Evolutionary conservation across 345 rosid species (phyloP), one percentile per base, ranked within the genome.

Genomic region (Citrus australasica): DNA sequence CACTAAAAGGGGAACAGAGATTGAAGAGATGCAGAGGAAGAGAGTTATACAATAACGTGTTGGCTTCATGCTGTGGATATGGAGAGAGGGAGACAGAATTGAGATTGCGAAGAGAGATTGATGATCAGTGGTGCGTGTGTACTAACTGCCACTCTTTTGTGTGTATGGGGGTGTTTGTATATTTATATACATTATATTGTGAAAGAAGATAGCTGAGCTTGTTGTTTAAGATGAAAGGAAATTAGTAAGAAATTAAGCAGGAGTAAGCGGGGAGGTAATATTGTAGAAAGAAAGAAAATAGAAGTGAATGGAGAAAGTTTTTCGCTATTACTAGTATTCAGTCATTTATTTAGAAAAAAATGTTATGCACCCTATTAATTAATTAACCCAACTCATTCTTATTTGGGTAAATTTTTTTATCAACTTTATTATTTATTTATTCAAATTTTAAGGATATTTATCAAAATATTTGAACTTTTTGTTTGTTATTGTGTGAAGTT

Each of bases 1-100:
- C 83, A 80, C 85, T 11, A 74, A 19, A 24, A 71, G 77, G 69
- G 88, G 87, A 59, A 88, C 77, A 55, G 74, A 14, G 48, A 78
- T 48, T 55, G 79, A 28, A 75, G 71, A 27, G 73, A 81, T 32
- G 74, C 78, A 59, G 80, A 51, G 62, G 30, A 79, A 65, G 40
- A 78, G 60, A 78, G 67, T 4, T 0, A 32, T 19, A 25, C 13
- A 55, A 74, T 78, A 61, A 40, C 22, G 79, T 25, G 73, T 78
- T 61, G 66, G 74, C 74, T 79, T 77, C 89, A 85, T 85, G 37
- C 35, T 65, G 58, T 77, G 76, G 76, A 16, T 58, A 30, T 25
- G 11, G 65, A 68, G 66, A 60, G 53, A 17, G 24, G 13, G 24
- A 40, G 67, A 63, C 7, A 74, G 69, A 63, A 32, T 74, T 46